These are phyloP conservation scores for Willaertia magna DNA, from an alignment of 208 protist genomes.

Conservation along the genomic window DNA sequence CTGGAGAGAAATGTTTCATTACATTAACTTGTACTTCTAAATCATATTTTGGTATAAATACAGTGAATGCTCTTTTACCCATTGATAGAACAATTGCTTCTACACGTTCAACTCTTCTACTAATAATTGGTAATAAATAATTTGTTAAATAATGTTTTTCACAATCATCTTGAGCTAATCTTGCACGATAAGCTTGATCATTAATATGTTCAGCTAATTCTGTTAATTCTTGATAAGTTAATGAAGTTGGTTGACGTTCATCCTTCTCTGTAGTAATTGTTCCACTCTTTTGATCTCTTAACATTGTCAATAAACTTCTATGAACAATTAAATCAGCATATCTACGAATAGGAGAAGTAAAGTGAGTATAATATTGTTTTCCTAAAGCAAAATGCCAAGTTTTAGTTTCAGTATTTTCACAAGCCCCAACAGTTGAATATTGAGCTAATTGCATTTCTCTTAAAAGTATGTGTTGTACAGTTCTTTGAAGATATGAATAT, in stretches of 20 bases:
- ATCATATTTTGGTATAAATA: neutral
- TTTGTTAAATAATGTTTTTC: neutral
- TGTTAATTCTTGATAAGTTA: neutral
- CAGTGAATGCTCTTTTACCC: neutral
- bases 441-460: slow-evolving; percentile 25
- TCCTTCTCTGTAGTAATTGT: neutral
- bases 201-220: neutral
- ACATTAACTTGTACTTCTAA: neutral
- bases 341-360: slow-evolving; percentile 41
- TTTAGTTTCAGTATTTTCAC: neutral
- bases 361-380: slow-evolving; percentile 40
- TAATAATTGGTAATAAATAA: neutral
- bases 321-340: slow-evolving; percentile 45
- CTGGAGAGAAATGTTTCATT: neutral
- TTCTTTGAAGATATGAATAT: neutral
- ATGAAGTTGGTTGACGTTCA: too few species aligned
- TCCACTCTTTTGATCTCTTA: neutral
- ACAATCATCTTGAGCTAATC: neutral
- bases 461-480: slow-evolving; percentile 8
- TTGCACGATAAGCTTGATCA: neutral
- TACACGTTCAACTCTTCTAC: neutral
- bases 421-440: slow-evolving; percentile 11
- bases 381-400: slow-evolving; percentile 26
- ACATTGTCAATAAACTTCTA: slow-evolving; percentile 23
- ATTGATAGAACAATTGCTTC: neutral